Evolutionary conservation across 805 yeast genomes (phyloP).

Genomic region (Ogataea nitratoaversa): DNA sequence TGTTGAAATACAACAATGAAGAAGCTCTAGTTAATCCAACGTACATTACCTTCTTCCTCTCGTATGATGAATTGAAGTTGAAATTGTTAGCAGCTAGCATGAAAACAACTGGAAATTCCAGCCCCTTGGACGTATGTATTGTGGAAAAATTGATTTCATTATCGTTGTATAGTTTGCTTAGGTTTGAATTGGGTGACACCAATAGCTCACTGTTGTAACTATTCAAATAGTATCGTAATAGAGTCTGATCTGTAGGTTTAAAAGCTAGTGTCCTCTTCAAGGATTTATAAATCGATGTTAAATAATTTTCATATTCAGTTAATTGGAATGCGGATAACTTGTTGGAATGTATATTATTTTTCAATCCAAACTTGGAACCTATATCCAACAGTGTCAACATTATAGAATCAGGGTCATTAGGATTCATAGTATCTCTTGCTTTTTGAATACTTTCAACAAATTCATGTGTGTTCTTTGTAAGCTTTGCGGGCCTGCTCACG

Average conservation of each 20-base stretch:
- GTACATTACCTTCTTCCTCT: slow-evolving; percentile 45
- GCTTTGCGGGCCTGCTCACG: slow-evolving; percentile 8
- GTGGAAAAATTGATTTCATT: slow-evolving; percentile 54
- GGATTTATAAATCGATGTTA: slow-evolving; percentile 34
- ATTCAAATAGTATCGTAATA: slow-evolving; percentile 38
- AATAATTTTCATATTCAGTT: slow-evolving; percentile 26
- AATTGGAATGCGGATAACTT: slow-evolving; percentile 16
- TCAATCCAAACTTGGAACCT: slow-evolving; percentile 33
- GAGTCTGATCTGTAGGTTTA: slow-evolving; percentile 24
- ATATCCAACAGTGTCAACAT: slow-evolving; percentile 32
- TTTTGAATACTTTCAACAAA: slow-evolving; percentile 13
- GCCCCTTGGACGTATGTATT: slow-evolving; percentile 70
- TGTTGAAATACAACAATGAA: slow-evolving; percentile 37
- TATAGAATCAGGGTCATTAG: slow-evolving; percentile 34
- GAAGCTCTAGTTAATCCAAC: slow-evolving; percentile 68
- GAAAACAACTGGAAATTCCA: slow-evolving; percentile 70
- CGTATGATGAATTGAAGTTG: slow-evolving; percentile 12
- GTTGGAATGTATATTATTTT: slow-evolving; percentile 22
- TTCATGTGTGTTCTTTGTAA: slow-evolving; percentile 5
- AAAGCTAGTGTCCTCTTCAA: slow-evolving; percentile 21
- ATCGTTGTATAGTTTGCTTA: slow-evolving; percentile 25
- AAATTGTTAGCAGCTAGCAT: slow-evolving; percentile 29
- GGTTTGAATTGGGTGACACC: slow-evolving; percentile 12
- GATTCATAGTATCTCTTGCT: slow-evolving; percentile 23
- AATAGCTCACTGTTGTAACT: slow-evolving; percentile 35